These are phyloP conservation scores for Clavispora vitiphila DNA, from an alignment of 805 yeast species.

Conservation along the genomic window DNA sequence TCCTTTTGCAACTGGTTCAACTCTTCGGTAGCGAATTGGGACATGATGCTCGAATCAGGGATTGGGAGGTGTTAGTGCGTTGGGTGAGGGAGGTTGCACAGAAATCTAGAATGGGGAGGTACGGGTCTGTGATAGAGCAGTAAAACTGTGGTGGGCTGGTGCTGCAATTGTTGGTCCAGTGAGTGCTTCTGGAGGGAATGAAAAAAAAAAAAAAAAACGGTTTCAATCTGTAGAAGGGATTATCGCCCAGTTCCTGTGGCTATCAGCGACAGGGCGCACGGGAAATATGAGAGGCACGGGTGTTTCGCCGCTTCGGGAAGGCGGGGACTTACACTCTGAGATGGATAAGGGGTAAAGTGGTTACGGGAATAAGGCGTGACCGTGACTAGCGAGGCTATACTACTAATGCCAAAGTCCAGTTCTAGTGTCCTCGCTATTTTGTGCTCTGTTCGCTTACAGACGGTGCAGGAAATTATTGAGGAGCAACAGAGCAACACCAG, in stretches of 20 bases:
- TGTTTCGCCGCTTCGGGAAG: neutral
- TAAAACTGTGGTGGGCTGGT: neutral
- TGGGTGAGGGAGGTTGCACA: constrained; percentile 1
- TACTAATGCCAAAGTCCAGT: too few species aligned
- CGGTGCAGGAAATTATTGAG: too few species aligned
- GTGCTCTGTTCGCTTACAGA: too few species aligned
- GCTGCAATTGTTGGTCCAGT: neutral
- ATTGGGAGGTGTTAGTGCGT: constrained; percentile 6
- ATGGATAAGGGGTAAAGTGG: too few species aligned
- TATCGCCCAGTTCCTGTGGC: neutral
- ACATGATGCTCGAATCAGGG: constrained; percentile 1
- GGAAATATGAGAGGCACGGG: neutral
- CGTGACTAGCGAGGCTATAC: too few species aligned
- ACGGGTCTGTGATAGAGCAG: neutral
- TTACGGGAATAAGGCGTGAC: too few species aligned
- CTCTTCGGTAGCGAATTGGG: constrained; percentile 37
- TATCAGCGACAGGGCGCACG: constrained; percentile 1
- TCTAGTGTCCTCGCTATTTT: too few species aligned
- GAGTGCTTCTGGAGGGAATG: neutral
- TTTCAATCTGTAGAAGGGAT: neutral
- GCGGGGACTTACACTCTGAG: too few species aligned
- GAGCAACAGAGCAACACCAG: too few species aligned
- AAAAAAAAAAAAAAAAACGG: neutral
- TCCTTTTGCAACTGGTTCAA: constrained; percentile 61
- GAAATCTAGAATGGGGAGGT: neutral